A percentile compares a stretch with the other conserved stretches of the same genome.
These are phyloP conservation scores for Eutypella sp. DNA, from an alignment of 2,329 filamentous ascomycete species.

Conservation along the genomic window DNA sequence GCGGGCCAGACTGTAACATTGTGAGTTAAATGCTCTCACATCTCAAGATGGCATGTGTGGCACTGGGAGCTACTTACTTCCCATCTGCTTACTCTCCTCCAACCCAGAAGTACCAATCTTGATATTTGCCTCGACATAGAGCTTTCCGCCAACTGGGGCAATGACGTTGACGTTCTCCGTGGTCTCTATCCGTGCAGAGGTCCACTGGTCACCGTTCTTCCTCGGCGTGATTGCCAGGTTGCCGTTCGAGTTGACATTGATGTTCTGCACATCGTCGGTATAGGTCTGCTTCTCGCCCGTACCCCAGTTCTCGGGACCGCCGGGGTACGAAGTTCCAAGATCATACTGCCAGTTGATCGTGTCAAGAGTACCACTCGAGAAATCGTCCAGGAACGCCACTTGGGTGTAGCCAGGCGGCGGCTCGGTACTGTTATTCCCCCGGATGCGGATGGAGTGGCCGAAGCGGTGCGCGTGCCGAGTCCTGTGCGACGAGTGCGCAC, in stretches of 20 bases:
- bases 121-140: conserved; percentile 35
- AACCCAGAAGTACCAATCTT: conserved; percentile 27
- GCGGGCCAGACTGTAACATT: conserved; percentile 34
- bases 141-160: conserved; percentile 26
- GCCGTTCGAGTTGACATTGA: conserved; percentile 31
- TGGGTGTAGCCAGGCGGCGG: background rate
- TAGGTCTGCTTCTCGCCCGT: conserved; percentile 45
- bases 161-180: conserved; percentile 28
- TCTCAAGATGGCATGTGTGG: background rate
- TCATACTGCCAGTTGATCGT: conserved; percentile 38
- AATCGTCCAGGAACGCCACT: conserved; percentile 25
- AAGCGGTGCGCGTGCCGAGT: background rate
- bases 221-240: conserved; percentile 35
- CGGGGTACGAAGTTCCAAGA: conserved; percentile 40
- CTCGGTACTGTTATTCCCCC: background rate
- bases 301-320: conserved; percentile 42
- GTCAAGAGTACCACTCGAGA: conserved; percentile 28
- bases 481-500: background rate
- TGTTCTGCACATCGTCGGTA: conserved; percentile 34
- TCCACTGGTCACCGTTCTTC: conserved; percentile 30
- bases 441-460: background rate
- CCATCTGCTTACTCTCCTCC: conserved; percentile 22
- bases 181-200: conserved; percentile 40
- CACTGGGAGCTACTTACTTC: conserved; percentile 16
- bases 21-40: background rate